Evolutionary conservation across 148 eudicot species (phyloP).

Genomic region (Fagopyrum homotropicum): DNA sequence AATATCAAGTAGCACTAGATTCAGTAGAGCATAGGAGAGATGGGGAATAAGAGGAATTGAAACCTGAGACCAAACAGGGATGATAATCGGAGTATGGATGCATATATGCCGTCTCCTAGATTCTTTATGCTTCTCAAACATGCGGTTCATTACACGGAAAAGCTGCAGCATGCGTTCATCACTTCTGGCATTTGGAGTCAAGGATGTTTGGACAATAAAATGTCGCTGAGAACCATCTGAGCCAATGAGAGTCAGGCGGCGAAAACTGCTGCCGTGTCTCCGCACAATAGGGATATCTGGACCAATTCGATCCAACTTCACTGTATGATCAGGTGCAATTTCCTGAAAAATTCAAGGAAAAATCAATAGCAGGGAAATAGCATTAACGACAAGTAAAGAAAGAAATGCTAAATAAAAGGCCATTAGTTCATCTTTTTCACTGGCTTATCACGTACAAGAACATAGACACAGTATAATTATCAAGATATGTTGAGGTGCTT

Average conservation of each 20-base stretch:
- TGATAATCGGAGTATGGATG: conserved; percentile 92
- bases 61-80: conserved; percentile 99
- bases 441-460: background rate
- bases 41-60: background rate
- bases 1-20: background rate
- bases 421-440: background rate
- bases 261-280: conserved; percentile 95
- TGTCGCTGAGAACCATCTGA: conserved; percentile 98
- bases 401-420: background rate
- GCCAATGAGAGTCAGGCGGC: conserved; percentile 90
- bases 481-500: background rate
- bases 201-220: conserved; percentile 91
- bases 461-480: background rate
- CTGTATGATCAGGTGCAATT: conserved; percentile 96
- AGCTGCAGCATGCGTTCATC: conserved; percentile 98
- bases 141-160: conserved; percentile 92
- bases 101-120: conserved; percentile 88
- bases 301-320: conserved; percentile 93
- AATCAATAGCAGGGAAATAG: background rate
- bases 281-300: conserved; percentile 93
- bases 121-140: conserved; percentile 98
- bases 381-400: background rate
- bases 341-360: conserved; percentile 36
- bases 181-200: conserved; percentile 95
- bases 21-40: background rate